Conservation (phyloP, 2,329 filamentous ascomycete genomes). For the Cladophialophora yegresii region DNA sequence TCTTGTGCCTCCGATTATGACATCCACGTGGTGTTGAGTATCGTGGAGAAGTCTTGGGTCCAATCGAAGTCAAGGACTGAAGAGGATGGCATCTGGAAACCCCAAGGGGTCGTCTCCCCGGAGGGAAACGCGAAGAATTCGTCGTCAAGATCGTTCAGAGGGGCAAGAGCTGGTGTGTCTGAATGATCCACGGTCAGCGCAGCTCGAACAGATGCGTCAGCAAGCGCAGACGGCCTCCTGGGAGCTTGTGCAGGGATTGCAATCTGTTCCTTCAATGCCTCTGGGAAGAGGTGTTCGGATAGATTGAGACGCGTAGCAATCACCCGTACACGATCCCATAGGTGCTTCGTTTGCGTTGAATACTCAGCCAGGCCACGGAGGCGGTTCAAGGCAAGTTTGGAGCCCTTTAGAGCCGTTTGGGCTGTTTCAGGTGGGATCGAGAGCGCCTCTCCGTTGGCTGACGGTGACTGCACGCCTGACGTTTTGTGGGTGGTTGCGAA, state of each 20-base stretch:
- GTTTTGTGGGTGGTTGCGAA: conserved; percentile 11
- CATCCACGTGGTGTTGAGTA: conserved; percentile 8
- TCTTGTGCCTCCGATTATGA: neutral
- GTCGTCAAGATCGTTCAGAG: neutral
- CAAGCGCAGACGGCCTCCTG: neutral
- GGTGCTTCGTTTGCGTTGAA: conserved; percentile 8
- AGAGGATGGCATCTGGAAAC: conserved; percentile 6
- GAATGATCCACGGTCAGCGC: neutral
- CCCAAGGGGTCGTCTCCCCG: conserved; percentile 2
- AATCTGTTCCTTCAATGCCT: neutral
- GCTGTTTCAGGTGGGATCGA: conserved; percentile 2
- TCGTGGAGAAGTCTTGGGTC: conserved; percentile 2
- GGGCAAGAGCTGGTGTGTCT: neutral
- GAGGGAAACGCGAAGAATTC: neutral
- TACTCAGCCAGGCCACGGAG: conserved; percentile 12
- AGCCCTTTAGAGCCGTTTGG: conserved; percentile 7
- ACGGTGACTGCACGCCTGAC: conserved; percentile 2
- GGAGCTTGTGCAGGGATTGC: neutral
- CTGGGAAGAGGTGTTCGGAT: conserved; percentile 2
- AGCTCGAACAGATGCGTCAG: neutral
- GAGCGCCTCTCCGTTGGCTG: conserved; percentile 4
- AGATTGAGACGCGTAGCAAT: conserved; percentile 12
- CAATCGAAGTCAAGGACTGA: conserved; percentile 12
- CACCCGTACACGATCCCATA: conserved; percentile 14
- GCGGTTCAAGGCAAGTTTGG: conserved; percentile 11